Percentiles rank a stretch among this genome's conserved stretches.
Conservation (phyloP, 768 basidiomycete species). For the Leucosporidium scottii region DNA sequence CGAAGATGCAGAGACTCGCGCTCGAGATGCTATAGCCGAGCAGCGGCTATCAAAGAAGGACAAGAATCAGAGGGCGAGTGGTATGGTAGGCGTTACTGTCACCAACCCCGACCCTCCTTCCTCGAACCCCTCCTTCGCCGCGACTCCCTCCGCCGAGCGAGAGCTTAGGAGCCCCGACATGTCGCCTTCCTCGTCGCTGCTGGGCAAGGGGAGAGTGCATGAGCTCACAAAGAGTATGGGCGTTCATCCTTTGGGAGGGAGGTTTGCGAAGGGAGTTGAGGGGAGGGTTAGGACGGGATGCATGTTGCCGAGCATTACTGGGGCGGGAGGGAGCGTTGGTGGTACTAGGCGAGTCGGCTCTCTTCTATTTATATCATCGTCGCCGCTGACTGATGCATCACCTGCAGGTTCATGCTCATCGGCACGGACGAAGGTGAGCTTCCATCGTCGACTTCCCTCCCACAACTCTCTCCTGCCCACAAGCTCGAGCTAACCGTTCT, state of each 20-base stretch:
- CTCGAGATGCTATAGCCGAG: not conserved
- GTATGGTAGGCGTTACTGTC: not conserved
- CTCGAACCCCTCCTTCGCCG: too few relatives aligned
- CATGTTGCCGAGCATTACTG: not conserved
- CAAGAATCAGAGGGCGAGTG: not conserved
- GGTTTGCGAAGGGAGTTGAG: conserved; percentile 12
- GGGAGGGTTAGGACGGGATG: conserved; percentile 4
- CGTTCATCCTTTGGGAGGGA: conserved; percentile 7
- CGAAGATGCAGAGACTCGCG: not conserved
- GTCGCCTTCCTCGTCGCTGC: not conserved
- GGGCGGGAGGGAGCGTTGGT: not conserved
- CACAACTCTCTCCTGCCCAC: too few relatives aligned
- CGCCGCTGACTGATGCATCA: too few relatives aligned
- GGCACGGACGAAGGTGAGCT: not conserved
- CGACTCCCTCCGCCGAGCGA: not conserved
- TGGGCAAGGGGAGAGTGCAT: not conserved
- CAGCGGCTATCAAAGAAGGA: not conserved
- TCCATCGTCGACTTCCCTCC: not conserved
- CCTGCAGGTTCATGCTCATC: conserved; percentile 18
- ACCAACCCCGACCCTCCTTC: conserved; percentile 1
- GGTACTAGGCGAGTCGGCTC: not conserved
- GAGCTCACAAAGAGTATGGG: not conserved
- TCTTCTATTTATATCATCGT: too few relatives aligned
- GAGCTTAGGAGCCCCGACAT: not conserved
- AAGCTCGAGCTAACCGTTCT: conserved; percentile 1